phyloP scores from a whole-genome alignment of 768 basidiomycete species.

The Phanerodontia chrysosporium region DNA sequence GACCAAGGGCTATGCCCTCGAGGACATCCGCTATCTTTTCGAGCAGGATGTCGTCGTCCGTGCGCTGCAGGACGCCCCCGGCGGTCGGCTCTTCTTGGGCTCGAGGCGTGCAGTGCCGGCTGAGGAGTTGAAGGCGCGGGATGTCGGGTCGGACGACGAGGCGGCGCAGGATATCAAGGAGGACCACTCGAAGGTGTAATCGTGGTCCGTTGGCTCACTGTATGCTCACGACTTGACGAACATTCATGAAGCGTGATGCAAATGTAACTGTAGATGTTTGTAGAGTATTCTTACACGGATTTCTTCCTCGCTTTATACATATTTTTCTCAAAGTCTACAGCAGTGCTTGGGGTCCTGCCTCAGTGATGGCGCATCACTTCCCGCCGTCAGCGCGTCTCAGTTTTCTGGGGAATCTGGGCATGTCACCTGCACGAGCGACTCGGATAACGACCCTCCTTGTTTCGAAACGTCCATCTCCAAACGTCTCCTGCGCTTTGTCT shows the following conservation, averaged over 20 bases:
- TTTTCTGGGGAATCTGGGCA: no score
- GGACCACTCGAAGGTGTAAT: neutral
- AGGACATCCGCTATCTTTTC: constrained; percentile 43
- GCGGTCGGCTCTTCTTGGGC: constrained; percentile 33
- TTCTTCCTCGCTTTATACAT: no score
- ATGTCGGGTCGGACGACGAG: neutral
- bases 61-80: constrained; percentile 38
- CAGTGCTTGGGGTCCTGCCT: no score
- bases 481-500: no score
- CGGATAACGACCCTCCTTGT: no score
- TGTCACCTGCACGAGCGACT: no score
- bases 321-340: no score
- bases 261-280: neutral
- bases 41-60: constrained; percentile 34
- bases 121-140: constrained; percentile 10
- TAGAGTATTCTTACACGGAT: neutral
- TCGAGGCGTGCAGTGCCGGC: constrained; percentile 16
- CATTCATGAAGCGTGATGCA: neutral
- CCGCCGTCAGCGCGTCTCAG: no score
- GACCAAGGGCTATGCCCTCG: constrained; percentile 41
- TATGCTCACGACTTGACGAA: neutral
- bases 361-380: no score
- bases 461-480: no score
- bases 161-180: neutral
- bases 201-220: neutral